Base-by-base conservation (phyloP, 768 basidiomycete species). In the Russula sp. region DNA sequence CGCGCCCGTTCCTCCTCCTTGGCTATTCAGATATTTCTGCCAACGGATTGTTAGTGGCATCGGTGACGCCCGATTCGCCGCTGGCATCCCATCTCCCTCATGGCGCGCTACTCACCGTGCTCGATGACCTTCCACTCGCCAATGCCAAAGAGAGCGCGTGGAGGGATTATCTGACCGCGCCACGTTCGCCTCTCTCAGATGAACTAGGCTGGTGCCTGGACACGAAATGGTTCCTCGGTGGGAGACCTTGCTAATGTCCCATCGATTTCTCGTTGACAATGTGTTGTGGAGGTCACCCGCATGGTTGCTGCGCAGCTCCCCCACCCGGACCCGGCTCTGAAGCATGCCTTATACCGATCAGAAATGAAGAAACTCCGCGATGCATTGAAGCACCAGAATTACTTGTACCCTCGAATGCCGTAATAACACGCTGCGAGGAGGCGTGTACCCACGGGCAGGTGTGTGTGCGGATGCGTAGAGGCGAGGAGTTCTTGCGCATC, bases 101-200 rank as follows among this genome's bases (percentile, higher is more conserved):
- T 11, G 87, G 87, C 6, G 76, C 83, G 3, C 68, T 92, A 5
- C 77, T 94, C 54, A 84, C 82, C 4, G 74, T 77, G 50, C 68
- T 94, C 22, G 88, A 93, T 64, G 92, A 94, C 71, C 72, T 74
- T 1, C 53, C 74, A 0, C 75, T 92, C 40, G 76, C 67, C 53
- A 66, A 44, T 64, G 70, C 55, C 39, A 66, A 42, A 18, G 63
- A 72, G 27, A 75, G 81, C 67, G 61, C 70, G 0, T 87, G 87
- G 89, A 71, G 72, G 20, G 49, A 70, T 9, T 80, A 81, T 69
- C 75, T 88, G 40, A 68, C 73, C 51, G 57, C 35, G 7, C 34
- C 61, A 6, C 62, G 56, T 35, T 59, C 68, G 20, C 20, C 48
- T 2, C 16, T 59, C 48, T 34, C 31, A 50, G 63, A n/a, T 37